phyloP scores from a whole-genome alignment of 169 alveolate species.

The Theileria equi region DNA sequence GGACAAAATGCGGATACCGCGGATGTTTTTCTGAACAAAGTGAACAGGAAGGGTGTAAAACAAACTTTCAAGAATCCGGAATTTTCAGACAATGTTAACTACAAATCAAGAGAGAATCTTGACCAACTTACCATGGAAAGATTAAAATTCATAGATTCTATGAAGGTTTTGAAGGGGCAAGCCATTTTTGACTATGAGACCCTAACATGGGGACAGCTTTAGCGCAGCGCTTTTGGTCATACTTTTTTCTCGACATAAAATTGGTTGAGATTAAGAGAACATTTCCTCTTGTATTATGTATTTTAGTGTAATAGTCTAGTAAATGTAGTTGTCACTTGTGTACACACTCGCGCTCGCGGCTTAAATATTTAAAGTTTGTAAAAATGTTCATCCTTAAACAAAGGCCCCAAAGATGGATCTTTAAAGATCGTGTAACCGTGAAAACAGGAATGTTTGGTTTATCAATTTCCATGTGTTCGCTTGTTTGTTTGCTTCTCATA shows the following conservation, averaged over 20 bases:
- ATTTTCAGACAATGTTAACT: neutral
- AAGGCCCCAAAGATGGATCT: conserved; percentile 8
- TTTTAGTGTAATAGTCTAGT: too few relatives aligned
- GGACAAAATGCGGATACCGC: neutral
- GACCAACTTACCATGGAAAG: neutral
- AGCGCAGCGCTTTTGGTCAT: too few relatives aligned
- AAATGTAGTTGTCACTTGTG: too few relatives aligned
- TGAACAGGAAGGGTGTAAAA: neutral
- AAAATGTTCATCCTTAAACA: too few relatives aligned
- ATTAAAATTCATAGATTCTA: neutral
- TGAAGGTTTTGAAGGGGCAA: neutral
- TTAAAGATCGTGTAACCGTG: conserved; percentile 25
- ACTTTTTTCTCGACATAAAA: too few relatives aligned
- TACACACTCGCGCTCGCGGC: too few relatives aligned
- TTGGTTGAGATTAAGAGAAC: too few relatives aligned
- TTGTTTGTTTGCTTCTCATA: neutral
- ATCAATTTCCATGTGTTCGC: conserved; percentile 18
- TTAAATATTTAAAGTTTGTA: too few relatives aligned
- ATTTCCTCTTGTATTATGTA: too few relatives aligned
- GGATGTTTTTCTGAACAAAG: neutral
- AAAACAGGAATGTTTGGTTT: conserved; percentile 33
- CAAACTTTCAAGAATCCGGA: too few relatives aligned
- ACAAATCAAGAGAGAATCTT: neutral
- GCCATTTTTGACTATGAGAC: neutral
- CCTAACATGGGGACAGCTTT: conserved; percentile 10